These are phyloP conservation scores for Tricholoma flavovirens DNA, from an alignment of 768 basidiomycete species.

Conservation along the genomic window DNA sequence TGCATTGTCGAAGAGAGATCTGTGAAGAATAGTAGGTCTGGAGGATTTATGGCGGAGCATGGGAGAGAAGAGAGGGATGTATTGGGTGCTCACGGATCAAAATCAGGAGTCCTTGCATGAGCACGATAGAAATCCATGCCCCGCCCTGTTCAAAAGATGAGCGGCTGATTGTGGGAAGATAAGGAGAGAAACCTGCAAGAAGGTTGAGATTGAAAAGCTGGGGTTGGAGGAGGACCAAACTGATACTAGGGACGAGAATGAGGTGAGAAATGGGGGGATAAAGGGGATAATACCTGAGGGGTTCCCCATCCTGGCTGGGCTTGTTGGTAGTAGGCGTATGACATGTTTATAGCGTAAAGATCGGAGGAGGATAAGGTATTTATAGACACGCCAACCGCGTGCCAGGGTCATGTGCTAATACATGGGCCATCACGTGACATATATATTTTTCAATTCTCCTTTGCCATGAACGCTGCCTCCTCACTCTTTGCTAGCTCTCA, in stretches of 20 bases:
- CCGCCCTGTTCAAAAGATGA: slow-evolving; percentile 40
- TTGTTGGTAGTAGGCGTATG: slow-evolving; percentile 40
- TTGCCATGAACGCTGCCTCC: background rate
- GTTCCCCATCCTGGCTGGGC: slow-evolving; percentile 46
- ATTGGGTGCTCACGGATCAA: slow-evolving; percentile 38
- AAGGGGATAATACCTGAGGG: slow-evolving; percentile 24
- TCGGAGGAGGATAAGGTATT: background rate
- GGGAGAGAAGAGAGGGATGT: slow-evolving; percentile 3
- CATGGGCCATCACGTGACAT: background rate
- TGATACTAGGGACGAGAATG: slow-evolving; percentile 26
- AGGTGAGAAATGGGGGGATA: slow-evolving; percentile 3
- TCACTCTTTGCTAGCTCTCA: slow-evolving; percentile 53
- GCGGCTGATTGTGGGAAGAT: slow-evolving; percentile 13
- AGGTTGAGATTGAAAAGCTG: slow-evolving; percentile 43
- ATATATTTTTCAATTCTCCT: background rate
- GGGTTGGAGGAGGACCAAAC: slow-evolving; percentile 36
- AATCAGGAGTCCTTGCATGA: slow-evolving; percentile 47
- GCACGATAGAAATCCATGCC: slow-evolving; percentile 61
- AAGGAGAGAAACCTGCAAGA: slow-evolving; percentile 37
- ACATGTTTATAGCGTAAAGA: slow-evolving; percentile 25
- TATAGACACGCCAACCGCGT: background rate
- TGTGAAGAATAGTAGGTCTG: slow-evolving; percentile 29
- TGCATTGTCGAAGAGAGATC: slow-evolving; percentile 52
- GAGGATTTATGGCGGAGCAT: slow-evolving; percentile 8
- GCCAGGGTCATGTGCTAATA: background rate